Conservation (phyloP, 192 early-diverging fungal species). For the Entomortierella chlamydospora region DNA sequence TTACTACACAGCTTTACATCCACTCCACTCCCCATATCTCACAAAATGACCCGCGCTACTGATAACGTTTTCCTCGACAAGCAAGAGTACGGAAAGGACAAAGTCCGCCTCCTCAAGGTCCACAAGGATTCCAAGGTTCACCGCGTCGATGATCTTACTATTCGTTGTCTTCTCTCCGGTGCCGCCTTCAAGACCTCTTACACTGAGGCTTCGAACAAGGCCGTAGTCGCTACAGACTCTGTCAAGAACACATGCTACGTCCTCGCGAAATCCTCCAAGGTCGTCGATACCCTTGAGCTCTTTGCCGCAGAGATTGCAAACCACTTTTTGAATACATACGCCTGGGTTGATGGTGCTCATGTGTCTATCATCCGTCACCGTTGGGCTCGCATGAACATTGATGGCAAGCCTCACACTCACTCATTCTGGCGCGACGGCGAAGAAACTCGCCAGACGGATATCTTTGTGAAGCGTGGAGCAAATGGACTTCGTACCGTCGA, state of each 20-base stretch:
- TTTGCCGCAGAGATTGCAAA: conserved; percentile 76
- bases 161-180: conserved; percentile 57
- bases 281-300: conserved; percentile 77
- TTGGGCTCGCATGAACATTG: conserved; percentile 79
- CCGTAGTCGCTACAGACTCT: conserved; percentile 81
- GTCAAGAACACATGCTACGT: conserved; percentile 84
- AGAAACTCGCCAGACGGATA: conserved; percentile 71
- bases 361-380: conserved; percentile 77
- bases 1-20: not conserved
- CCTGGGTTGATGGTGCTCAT: conserved; percentile 70
- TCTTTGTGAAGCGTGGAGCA: conserved; percentile 61
- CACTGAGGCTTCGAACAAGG: conserved; percentile 82
- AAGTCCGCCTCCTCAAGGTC: conserved; percentile 79
- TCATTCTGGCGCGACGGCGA: conserved; percentile 79
- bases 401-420: conserved; percentile 73
- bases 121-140: conserved; percentile 70
- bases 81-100: conserved; percentile 78
- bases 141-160: conserved; percentile 77
- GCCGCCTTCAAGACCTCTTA: conserved; percentile 71
- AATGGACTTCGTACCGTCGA: conserved; percentile 32
- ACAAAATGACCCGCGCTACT: conserved; percentile 5
- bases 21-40: not conserved
- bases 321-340: conserved; percentile 80
- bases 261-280: conserved; percentile 75
- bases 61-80: conserved; percentile 49